These are phyloP conservation scores for Eucalyptus dawsonii DNA, from an alignment of 345 rosid genomes.

Conservation along the genomic window DNA sequence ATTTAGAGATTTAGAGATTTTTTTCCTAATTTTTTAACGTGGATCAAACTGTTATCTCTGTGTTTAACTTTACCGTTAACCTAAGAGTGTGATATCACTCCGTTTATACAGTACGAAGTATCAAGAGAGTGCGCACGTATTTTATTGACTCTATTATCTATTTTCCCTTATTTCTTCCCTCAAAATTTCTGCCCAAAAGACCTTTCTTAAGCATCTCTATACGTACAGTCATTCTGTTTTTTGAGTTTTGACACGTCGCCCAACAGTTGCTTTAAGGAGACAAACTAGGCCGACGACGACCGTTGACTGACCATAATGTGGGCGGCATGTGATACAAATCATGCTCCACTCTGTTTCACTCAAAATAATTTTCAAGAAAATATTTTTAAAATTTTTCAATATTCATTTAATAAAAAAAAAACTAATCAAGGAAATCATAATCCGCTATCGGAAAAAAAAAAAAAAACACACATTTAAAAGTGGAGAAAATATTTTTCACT, in stretches of 20 bases:
- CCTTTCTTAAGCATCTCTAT: background rate
- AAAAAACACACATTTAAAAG: too few species aligned
- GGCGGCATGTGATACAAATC: too few species aligned
- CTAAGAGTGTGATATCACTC: background rate
- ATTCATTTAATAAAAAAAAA: too few species aligned
- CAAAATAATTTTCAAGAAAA: too few species aligned
- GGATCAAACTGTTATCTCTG: background rate
- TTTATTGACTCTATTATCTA: background rate
- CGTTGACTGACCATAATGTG: background rate
- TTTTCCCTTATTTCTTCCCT: background rate
- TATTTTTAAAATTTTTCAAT: too few species aligned
- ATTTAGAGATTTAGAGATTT: background rate
- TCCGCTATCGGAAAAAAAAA: accelerated
- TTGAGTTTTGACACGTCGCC: background rate
- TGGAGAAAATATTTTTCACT: too few species aligned
- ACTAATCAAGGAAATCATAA: too few species aligned
- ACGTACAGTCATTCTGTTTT: background rate
- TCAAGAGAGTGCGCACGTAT: background rate
- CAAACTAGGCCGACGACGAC: background rate
- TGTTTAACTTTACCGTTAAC: background rate
- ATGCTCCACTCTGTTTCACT: too few species aligned
- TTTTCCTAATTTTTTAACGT: background rate
- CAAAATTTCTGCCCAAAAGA: background rate
- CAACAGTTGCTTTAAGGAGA: background rate
- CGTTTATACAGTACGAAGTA: background rate